Evolutionary conservation across 805 yeast genomes (phyloP).

Genomic region (Pichia deserticola): DNA sequence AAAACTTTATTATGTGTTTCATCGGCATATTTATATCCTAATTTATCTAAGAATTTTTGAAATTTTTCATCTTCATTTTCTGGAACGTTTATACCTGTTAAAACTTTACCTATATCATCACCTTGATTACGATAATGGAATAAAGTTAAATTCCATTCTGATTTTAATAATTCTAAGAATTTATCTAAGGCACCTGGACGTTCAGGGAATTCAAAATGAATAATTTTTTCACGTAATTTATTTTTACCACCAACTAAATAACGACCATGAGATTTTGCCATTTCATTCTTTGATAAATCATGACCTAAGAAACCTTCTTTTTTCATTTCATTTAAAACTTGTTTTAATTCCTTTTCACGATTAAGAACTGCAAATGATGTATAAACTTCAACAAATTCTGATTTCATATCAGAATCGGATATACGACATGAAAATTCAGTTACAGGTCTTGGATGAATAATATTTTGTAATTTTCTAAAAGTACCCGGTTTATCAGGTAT

Average conservation of each 20-base stretch:
- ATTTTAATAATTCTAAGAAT: conserved; percentile 64
- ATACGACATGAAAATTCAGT: conserved; percentile 93
- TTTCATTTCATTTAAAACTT: conserved; percentile 52
- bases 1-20: conserved; percentile 87
- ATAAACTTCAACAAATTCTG: conserved; percentile 65
- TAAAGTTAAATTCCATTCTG: conserved; percentile 84
- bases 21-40: conserved; percentile 72
- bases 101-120: conserved; percentile 84
- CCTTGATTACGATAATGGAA: conserved; percentile 98
- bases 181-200: conserved; percentile 89
- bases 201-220: conserved; percentile 92
- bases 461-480: conserved; percentile 65
- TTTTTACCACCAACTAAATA: conserved; percentile 93
- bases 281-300: conserved; percentile 86
- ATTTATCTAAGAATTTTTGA: conserved; percentile 55
- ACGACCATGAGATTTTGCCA: conserved; percentile 95
- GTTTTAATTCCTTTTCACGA: conserved; percentile 62
- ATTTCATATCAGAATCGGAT: conserved; percentile 34
- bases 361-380: conserved; percentile 81
- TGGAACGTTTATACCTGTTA: conserved; percentile 87
- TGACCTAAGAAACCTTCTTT: conserved; percentile 63
- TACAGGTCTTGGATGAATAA: conserved; percentile 80
- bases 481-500: conserved; percentile 94
- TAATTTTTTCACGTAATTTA: conserved; percentile 65
- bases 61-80: conserved; percentile 57